Evolutionary conservation across 345 rosid species (phyloP), one percentile per base, ranked within the genome.

Genomic region (Linum trigynum): DNA sequence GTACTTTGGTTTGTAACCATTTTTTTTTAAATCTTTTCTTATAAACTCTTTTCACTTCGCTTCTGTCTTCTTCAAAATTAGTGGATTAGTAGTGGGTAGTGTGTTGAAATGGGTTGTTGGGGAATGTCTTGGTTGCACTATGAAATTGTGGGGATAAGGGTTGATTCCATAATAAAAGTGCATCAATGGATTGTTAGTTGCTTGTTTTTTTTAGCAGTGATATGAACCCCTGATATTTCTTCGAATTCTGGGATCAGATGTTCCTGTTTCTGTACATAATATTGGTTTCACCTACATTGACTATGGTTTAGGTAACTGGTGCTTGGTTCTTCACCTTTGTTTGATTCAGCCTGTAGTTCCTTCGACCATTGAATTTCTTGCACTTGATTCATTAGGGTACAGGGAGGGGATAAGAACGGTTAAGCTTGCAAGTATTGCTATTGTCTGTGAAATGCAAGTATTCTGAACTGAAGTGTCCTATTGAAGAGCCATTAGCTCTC

Each of bases 91-190:
- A 38, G 55, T 50, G 57, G 42, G 53, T 61, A 45, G 65, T 53
- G 69, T 50, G 50, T 68, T 67, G 32, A 23, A 23, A 23, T 62
- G 61, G 66, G 4, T n/a, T 62, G 67, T 38, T 43, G 66, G 62
- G 40, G 58, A 39, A 17, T 66, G 55, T 45, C 48, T 42, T 55
- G 41, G 39, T 36, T 16, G 11, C 15, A 15, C 36, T 41, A 4
- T 39, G 66, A 67, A 15, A 59, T 36, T 57, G 67, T 62, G 39
- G 64, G 4, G 74, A 4, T 41, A 57, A 65, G 42, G 67, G 64
- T 60, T 59, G 74, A 75, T 75, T 69, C 76, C 71, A 63, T 63
- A 71, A 66, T 71, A 71, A 78, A 69, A 57, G 63, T 74, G 78
- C 71, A 69, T 71, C 75, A 69, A 43, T 71, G 69, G 69, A 74